Conservation (phyloP, 768 basidiomycete genomes). For the Trametes punicea region DNA sequence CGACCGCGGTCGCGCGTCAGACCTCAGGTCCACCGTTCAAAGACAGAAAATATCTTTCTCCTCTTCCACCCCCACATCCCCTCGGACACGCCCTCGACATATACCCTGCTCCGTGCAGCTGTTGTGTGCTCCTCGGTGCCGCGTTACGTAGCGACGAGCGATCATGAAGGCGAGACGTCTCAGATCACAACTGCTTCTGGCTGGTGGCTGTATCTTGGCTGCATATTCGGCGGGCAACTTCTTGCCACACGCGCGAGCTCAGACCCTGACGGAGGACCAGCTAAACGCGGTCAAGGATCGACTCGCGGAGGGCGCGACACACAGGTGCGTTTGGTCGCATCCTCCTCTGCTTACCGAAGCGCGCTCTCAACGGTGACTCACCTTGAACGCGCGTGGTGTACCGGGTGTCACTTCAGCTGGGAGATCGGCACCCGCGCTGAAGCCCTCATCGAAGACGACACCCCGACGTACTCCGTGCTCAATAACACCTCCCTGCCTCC, state of each 20-base stretch:
- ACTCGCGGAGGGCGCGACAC: conserved; percentile 40
- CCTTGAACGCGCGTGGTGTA: neutral
- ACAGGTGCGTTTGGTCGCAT: conserved; percentile 33
- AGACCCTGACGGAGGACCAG: conserved; percentile 36
- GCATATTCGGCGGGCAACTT: neutral
- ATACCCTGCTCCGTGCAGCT: neutral
- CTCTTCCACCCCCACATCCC: neutral
- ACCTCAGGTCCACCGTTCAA: neutral
- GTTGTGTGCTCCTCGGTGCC: neutral
- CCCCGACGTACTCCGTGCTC: conserved; percentile 45
- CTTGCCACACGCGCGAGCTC: conserved; percentile 22
- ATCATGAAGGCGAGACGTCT: neutral
- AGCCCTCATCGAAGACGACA: conserved; percentile 48
- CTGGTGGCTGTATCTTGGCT: neutral
- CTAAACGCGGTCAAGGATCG: conserved; percentile 35
- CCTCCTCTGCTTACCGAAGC: neutral
- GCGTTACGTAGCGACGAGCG: neutral
- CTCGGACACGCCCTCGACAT: neutral
- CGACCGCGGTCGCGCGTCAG: neutral
- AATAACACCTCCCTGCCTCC: conserved; percentile 26
- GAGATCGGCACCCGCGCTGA: conserved; percentile 50
- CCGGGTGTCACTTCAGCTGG: conserved; percentile 40
- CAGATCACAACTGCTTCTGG: neutral
- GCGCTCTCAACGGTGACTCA: neutral
- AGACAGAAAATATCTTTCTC: neutral